Evolutionary conservation across 2,329 filamentous ascomycete species (phyloP).

Genomic region (Trichoderma sp.): DNA sequence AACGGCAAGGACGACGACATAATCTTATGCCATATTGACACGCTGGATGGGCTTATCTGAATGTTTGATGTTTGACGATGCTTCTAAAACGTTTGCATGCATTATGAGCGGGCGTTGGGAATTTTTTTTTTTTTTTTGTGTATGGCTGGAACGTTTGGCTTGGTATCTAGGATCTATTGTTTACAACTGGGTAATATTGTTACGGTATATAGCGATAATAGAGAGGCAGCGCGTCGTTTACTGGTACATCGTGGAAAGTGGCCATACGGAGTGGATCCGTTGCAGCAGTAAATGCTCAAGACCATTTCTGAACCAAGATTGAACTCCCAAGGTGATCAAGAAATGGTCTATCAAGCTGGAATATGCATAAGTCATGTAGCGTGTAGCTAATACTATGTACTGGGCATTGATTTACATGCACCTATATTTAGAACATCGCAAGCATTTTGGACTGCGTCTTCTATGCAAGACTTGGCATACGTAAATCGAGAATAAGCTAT

Average conservation of each 20-base stretch:
- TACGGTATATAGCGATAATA: neutral
- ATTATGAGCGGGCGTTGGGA: slow-evolving; percentile 27
- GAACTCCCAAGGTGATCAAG: neutral
- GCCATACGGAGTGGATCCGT: neutral
- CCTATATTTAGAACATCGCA: neutral
- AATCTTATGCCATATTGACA: neutral
- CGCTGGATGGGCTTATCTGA: neutral
- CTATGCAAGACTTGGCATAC: neutral
- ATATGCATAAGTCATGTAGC: neutral
- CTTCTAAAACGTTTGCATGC: slow-evolving; percentile 14
- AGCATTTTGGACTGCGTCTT: neutral
- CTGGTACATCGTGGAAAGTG: neutral
- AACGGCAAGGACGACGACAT: neutral
- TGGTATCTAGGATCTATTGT: neutral
- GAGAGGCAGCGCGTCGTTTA: neutral
- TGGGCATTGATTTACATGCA: neutral
- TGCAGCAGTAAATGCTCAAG: neutral
- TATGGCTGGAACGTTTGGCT: slow-evolving; percentile 7
- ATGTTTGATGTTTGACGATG: slow-evolving; percentile 11
- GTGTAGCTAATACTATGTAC: neutral
- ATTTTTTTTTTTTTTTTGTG: slow-evolving; percentile 1
- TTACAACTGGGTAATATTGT: neutral
- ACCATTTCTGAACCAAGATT: neutral
- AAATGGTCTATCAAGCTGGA: neutral
- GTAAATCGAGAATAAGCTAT: slow-evolving; percentile 10